Evolutionary conservation across 352 stramenopile species (phyloP), one percentile per base, ranked within the genome.

Genomic region (Phytopythium aichiense): DNA sequence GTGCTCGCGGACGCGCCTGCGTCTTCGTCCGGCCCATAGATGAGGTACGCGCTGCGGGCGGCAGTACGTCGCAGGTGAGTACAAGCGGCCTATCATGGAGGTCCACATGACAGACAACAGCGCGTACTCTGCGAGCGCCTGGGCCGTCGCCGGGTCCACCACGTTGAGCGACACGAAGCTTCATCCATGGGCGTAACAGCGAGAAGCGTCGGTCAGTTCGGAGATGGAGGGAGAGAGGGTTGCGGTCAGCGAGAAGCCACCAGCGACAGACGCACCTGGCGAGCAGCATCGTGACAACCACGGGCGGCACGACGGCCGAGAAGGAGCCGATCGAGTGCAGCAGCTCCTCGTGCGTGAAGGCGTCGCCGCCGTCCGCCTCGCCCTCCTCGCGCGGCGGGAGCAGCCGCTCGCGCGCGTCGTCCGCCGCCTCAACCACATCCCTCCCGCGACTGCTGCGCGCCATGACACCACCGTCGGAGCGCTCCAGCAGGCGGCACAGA

Each of bases 291-390:
- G 87, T 95, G 56, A 81, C 25, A 0, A 84, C 81, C 15, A 95
- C 87, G 0, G 87, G 87, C 76, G 77, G 88, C 20, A 94, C 69
- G 40, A 95, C 84, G 20, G 85, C 86, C 13, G 79, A 92, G 71
- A 95, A 95, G 8, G 85, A 94, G 22, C 85, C 87, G 38, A 95
- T 84, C 1, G 83, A 92, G 60, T 95, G 87, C 66, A 92, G 68
- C 16, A 95, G 71, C 62, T 94, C 81, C 61, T 95, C 83, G 60
- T 91, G 80, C 53, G 87, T 89, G 66, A 88, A 91, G 11, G 33
- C 42, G 33, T 86, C 77, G 28, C 79, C 67, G 18, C 82, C 68
- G 4, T 72, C 67, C 0, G 65, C 45, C 0, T 70, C 61, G 1
- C 23, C 1, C 28, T 60, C n/a, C 3, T 68, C 65, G n/a, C 63